Evolutionary conservation across 176 grass and related monocot species (phyloP).

Genomic region (Eremochloa ophiuroides): DNA sequence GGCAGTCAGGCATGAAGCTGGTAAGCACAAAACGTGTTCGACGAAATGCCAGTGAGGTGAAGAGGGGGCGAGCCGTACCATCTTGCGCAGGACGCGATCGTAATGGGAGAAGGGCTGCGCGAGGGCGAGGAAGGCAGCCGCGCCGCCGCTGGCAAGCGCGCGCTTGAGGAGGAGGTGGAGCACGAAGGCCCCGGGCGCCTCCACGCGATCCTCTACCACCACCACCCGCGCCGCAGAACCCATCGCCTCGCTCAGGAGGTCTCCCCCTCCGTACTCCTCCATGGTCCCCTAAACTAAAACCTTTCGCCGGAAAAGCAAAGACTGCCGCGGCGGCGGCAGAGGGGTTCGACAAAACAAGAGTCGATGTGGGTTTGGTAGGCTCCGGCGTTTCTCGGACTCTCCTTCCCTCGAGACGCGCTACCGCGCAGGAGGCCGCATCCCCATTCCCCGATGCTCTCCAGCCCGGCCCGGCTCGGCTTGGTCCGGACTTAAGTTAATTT

Average conservation of each 20-base stretch:
- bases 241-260: slow-evolving; percentile 60
- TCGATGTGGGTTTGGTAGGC: too few relatives aligned
- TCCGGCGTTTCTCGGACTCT: too few relatives aligned
- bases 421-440: too few relatives aligned
- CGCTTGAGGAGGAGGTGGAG: slow-evolving; percentile 67
- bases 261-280: slow-evolving; percentile 21
- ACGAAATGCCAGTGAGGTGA: background rate
- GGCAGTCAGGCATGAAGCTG: background rate
- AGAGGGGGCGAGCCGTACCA: slow-evolving; percentile 16
- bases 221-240: slow-evolving; percentile 40
- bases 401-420: too few relatives aligned
- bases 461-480: too few relatives aligned
- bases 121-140: slow-evolving; percentile 35
- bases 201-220: slow-evolving; percentile 67
- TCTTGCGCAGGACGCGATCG: slow-evolving; percentile 59
- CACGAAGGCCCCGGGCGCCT: slow-evolving; percentile 55
- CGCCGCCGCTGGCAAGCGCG: background rate
- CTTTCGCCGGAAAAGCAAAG: background rate
- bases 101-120: slow-evolving; percentile 58
- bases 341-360: background rate
- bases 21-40: slow-evolving; percentile 13
- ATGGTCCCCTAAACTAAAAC: background rate
- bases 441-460: too few relatives aligned
- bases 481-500: background rate
- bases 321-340: background rate